Evolutionary conservation across 2,329 filamentous ascomycete species (phyloP), one percentile per base, ranked within the genome.

Genomic region (Samsoniella hepiali): DNA sequence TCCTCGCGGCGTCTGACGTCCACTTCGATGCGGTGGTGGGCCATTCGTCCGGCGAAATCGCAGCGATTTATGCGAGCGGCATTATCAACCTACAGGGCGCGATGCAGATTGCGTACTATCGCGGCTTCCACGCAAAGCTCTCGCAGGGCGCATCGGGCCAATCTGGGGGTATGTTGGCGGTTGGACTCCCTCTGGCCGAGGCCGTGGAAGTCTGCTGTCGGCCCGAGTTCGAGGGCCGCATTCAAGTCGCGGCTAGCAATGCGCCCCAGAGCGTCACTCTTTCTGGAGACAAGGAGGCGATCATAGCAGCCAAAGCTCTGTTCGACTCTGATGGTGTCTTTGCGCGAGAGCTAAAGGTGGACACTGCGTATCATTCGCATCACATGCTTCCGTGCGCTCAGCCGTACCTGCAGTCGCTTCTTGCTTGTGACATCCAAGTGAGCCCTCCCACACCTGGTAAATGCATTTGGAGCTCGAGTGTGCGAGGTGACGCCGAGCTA

Each of bases 41-140:
- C 3, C 81, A 83, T 65, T 82, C 80, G 0, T 80, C 77, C 0
- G 81, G 81, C 0, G 81, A 84, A 65, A 82, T 83, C 15, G 80
- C 70, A 0, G 81, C 81, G 0, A 81, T 78, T 0, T 84, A 82
- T 65, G 79, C 81, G 0, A 76, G 79, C 0, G 81, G 81, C 0
- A 70, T 75, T 22, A 58, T 85, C 5, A 59, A 45, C 0, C 62
- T 62, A 0, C 8, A 65, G 3, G 67, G 69, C n/a, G 72, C 72
- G 0, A 68, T 73, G 9, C 40, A 64, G 0, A 66, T 72, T 8
- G 67, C 66, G 36, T 72, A 69, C 62, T 68, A 65, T 32, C 62
- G 69, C 4, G 66, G 65, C 29, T 29, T 53, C 13, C 29, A 62
- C 13, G 22, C 51, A 17, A 38, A 53, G 22, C 3, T 62, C 22